phyloP scores from a whole-genome alignment of 1,284 basidiomycete genomes.

The Wolfiporia cocos region DNA sequence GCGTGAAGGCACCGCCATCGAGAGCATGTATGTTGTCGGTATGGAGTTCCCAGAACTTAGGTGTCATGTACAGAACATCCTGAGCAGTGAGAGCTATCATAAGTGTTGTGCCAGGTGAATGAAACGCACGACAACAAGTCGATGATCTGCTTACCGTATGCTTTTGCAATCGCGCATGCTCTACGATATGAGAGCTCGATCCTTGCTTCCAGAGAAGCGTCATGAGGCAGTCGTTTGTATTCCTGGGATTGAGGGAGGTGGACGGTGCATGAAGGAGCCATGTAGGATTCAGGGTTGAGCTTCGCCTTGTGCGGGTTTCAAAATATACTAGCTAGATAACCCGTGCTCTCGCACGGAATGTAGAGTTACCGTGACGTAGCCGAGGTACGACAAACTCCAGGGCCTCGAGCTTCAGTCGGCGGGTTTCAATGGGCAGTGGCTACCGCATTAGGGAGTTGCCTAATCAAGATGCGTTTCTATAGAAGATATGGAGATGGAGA shows the following conservation, averaged over 20 bases:
- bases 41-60: constrained; percentile 30
- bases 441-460: too few species aligned
- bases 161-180: constrained; percentile 7
- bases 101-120: background rate
- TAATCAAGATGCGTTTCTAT: too few species aligned
- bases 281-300: too few species aligned
- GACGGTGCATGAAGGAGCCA: too few species aligned
- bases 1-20: constrained; percentile 26
- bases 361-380: too few species aligned
- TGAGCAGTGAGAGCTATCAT: constrained; percentile 14
- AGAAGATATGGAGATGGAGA: too few species aligned
- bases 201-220: constrained; percentile 4
- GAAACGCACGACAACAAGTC: background rate
- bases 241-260: constrained; percentile 1
- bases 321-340: too few species aligned
- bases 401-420: too few species aligned
- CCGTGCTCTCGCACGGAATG: too few species aligned
- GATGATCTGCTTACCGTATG: constrained; percentile 1
- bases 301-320: too few species aligned
- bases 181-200: constrained; percentile 6
- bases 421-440: too few species aligned
- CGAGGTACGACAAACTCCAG: too few species aligned
- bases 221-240: constrained; percentile 2
- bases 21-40: constrained; percentile 22
- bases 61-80: constrained; percentile 18